Evolutionary conservation across 176 grass and related monocot genomes (phyloP).

Genomic region (Neostapfia colusana): DNA sequence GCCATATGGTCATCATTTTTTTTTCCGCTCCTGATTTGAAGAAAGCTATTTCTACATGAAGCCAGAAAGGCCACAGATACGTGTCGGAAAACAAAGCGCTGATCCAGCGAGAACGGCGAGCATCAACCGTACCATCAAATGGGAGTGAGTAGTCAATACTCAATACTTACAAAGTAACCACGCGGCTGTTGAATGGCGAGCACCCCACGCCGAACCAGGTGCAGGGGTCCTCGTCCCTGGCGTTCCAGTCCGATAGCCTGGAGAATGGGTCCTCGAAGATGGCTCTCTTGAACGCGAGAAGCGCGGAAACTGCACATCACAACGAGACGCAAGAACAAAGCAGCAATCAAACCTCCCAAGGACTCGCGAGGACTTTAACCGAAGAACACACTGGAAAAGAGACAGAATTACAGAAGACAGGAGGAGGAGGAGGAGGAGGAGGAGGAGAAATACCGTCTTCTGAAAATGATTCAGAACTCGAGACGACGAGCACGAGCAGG

Average conservation of each 20-base stretch:
- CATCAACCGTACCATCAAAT: not conserved
- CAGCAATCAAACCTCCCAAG: slow-evolving; percentile 10
- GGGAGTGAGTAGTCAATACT: not conserved
- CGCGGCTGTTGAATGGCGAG: slow-evolving; percentile 48
- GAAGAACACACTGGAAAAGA: not conserved
- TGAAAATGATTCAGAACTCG: slow-evolving; percentile 33
- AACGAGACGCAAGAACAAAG: not conserved
- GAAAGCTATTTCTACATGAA: not conserved
- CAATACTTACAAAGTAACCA: slow-evolving; percentile 69
- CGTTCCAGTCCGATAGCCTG: slow-evolving; percentile 73
- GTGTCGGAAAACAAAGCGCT: not conserved
- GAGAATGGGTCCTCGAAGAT: slow-evolving; percentile 73
- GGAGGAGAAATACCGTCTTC: slow-evolving; percentile 58
- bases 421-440: not conserved
- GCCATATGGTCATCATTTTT: not conserved
- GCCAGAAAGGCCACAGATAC: not conserved
- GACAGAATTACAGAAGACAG: not conserved
- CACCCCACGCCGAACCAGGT: slow-evolving; percentile 63
- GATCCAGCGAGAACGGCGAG: not conserved
- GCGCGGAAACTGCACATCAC: slow-evolving; percentile 43
- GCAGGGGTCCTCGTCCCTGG: slow-evolving; percentile 56
- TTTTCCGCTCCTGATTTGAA: not conserved
- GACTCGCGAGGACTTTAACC: not conserved
- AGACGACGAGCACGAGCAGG: slow-evolving; percentile 44
- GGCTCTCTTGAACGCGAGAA: slow-evolving; percentile 65